These are phyloP conservation scores for Arctostaphylos glauca DNA, from an alignment of 148 eudicot genomes.

Conservation along the genomic window DNA sequence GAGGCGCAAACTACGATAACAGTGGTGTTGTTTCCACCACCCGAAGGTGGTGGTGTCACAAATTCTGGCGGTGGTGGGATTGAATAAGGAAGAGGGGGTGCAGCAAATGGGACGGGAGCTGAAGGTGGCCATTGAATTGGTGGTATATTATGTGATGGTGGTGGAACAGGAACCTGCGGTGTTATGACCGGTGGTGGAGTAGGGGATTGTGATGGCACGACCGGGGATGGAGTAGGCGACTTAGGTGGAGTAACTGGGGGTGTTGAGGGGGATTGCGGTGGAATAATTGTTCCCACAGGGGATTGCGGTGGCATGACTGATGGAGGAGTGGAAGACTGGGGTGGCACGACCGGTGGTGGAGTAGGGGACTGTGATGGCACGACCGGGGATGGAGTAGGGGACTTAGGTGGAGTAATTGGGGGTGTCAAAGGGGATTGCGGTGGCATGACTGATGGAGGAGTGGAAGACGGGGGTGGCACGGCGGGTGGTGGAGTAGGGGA, in stretches of 20 bases:
- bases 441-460: slow-evolving; percentile 8
- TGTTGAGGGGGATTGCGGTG: background rate
- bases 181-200: background rate
- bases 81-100: slow-evolving; percentile 21
- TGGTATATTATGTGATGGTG: background rate
- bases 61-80: slow-evolving; percentile 18
- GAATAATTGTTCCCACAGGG: background rate
- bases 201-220: background rate
- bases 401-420: background rate
- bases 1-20: slow-evolving; percentile 45
- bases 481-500: background rate
- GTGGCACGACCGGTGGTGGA: slow-evolving; percentile 1
- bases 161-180: background rate
- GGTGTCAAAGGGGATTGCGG: too few species aligned
- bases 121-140: slow-evolving; percentile 1
- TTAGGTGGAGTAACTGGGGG: background rate
- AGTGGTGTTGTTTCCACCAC: slow-evolving; percentile 36
- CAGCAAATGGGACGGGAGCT: slow-evolving; percentile 4
- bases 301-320: slow-evolving; percentile 1
- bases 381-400: background rate
- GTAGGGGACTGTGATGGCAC: background rate
- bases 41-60: slow-evolving; percentile 23
- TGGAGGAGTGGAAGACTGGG: background rate
- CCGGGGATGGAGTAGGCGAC: background rate
- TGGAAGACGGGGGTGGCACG: background rate